Base-by-base conservation (phyloP, 2,329 filamentous ascomycete genomes). In the Ophiostoma perfectum region DNA sequence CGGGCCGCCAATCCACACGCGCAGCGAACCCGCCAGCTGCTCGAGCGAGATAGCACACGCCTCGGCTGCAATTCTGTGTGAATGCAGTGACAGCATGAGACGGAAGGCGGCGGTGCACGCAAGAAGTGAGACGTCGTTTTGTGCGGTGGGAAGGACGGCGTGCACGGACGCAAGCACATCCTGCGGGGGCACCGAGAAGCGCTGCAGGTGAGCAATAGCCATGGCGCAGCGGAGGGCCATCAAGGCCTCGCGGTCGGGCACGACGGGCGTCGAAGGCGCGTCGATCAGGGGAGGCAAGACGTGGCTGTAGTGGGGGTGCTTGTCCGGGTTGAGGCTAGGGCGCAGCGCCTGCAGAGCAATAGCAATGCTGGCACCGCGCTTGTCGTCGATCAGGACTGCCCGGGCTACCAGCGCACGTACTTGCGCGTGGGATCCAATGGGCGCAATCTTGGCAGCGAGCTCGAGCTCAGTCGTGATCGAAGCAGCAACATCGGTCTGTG, bases 351-450 rank as follows among this genome's bases (percentile, higher is more conserved):
- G 79, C 41, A 87, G 75, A 9, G 86, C 85, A 4, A 81, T 78
- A 49, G 83, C 83, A 65, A 89, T 88, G 72, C 84, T 84, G 52
- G 79, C 77, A 55, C 82, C 84, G 58, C 85, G 84, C 68, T 81
- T 82, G 72, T 84, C 80, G 39, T 84, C 78, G 39, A 82, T 76
- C 16, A 89, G 77, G 18, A 88, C 79, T 4, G 87, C 86, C 36
- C 84, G 84, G 3, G 86, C 83, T 44, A 88, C 81, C 2, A 88
- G 78, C 36, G 85, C 86, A 45, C 86, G 85, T 16, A 84, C 79
- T 70, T 87, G 86, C 16, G 91, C 89, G 36, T 87, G 86, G 0
- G 92, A 96, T 12, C 90, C 90, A 49, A 90, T 87, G 0, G 94
- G 94, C 0, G 93, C 91, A 7, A 88, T 85, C 69, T 85, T 84